phyloP scores from a whole-genome alignment of 1,139 yeast species.

The Nakaseomyces uthaithaninus region DNA sequence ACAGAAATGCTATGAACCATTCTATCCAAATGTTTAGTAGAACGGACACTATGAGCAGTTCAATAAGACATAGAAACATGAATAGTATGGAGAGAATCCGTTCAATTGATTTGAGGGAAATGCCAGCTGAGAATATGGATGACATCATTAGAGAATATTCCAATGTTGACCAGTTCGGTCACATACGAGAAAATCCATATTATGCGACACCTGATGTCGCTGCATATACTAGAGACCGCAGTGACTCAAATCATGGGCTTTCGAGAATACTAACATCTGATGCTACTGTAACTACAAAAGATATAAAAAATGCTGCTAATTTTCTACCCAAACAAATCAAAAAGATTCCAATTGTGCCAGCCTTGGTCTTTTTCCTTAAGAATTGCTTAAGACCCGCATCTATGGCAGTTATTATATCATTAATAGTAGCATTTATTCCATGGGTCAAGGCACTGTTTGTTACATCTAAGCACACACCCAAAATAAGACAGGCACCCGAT shows the following conservation, averaged over 20 bases:
- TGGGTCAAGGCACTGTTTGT: constrained; percentile 71
- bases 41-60: background rate
- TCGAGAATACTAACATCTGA: constrained; percentile 21
- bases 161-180: constrained; percentile 35
- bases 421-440: constrained; percentile 69
- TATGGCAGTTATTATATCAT: constrained; percentile 45
- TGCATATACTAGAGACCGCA: background rate
- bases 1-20: background rate
- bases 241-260: constrained; percentile 5
- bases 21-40: background rate
- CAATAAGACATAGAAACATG: constrained; percentile 3
- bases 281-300: constrained; percentile 15
- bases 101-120: constrained; percentile 9
- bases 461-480: constrained; percentile 22
- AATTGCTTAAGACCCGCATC: constrained; percentile 61
- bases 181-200: constrained; percentile 17
- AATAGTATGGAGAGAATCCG: constrained; percentile 9
- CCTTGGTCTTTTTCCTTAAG: constrained; percentile 30
- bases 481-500: constrained; percentile 64
- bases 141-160: constrained; percentile 60
- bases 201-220: background rate
- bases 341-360: constrained; percentile 12
- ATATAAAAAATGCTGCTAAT: constrained; percentile 12
- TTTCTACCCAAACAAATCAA: constrained; percentile 10
- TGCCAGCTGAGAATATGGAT: constrained; percentile 32